These are phyloP conservation scores for Aspergillus cejpii DNA, from an alignment of 2,329 filamentous ascomycete species.

Conservation along the genomic window DNA sequence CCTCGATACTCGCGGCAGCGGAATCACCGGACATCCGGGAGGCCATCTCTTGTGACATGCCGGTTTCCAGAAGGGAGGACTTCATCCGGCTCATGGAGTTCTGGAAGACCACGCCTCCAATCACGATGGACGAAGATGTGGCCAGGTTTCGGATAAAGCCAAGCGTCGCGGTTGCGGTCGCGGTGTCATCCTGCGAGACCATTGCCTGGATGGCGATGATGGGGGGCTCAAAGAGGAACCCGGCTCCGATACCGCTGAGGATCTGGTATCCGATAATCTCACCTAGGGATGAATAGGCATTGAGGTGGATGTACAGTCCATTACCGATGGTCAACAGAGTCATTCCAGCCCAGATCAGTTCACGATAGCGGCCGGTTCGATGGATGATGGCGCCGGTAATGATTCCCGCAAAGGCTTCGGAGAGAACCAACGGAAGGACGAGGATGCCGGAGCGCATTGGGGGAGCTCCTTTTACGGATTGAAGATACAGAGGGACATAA, in stretches of 20 bases:
- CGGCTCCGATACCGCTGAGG: slow-evolving; percentile 47
- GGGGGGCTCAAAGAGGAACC: slow-evolving; percentile 50
- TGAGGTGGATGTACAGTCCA: slow-evolving; percentile 44
- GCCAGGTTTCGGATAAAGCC: slow-evolving; percentile 59
- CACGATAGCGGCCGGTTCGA: slow-evolving; percentile 45
- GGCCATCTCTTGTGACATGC: slow-evolving; percentile 22
- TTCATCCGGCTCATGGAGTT: slow-evolving; percentile 43
- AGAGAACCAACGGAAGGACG: slow-evolving; percentile 54
- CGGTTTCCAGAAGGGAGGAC: slow-evolving; percentile 47
- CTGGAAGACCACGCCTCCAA: slow-evolving; percentile 73
- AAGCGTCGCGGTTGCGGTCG: slow-evolving; percentile 48
- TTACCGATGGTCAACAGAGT: slow-evolving; percentile 41
- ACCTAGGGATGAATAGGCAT: slow-evolving; percentile 31
- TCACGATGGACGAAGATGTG: slow-evolving; percentile 61
- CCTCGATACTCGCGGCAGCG: slow-evolving; percentile 44
- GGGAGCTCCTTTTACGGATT: slow-evolving; percentile 57
- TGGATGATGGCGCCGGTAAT: slow-evolving; percentile 46
- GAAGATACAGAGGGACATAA: slow-evolving; percentile 68
- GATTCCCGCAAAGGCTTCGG: slow-evolving; percentile 43
- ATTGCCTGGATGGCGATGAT: slow-evolving; percentile 53
- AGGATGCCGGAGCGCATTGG: slow-evolving; percentile 55
- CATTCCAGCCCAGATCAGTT: slow-evolving; percentile 43
- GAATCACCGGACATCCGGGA: slow-evolving; percentile 36
- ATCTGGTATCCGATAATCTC: slow-evolving; percentile 46
- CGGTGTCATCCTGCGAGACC: slow-evolving; percentile 45